A percentile compares a stretch with the other conserved stretches of the same genome.
Evolutionary conservation across 2,329 filamentous ascomycete genomes (phyloP).

Genomic region (Aspergillus carbonarius): DNA sequence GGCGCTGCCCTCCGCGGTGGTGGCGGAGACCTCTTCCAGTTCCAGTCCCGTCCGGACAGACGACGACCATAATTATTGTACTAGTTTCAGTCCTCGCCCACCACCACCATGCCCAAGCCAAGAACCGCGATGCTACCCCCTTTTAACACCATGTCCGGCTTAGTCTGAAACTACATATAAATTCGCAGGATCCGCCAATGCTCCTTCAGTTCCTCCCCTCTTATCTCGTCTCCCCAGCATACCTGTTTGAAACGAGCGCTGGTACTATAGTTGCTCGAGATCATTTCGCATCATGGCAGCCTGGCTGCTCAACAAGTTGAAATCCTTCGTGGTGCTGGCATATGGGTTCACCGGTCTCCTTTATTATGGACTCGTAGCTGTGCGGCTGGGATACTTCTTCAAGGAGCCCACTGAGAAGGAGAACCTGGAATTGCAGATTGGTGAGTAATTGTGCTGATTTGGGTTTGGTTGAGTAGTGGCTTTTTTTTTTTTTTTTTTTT

Average conservation of each 20-base stretch:
- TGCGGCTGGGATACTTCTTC: conserved; percentile 40
- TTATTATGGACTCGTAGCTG: conserved; percentile 37
- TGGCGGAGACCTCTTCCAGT: conserved; percentile 1
- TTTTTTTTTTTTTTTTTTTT: too few relatives aligned
- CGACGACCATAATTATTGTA: too few relatives aligned
- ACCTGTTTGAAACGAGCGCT: background rate
- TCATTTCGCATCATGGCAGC: conserved; percentile 22
- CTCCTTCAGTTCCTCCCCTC: background rate
- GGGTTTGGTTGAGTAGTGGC: too few relatives aligned
- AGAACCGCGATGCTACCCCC: background rate
- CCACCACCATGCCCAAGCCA: background rate
- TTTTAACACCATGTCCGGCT: background rate
- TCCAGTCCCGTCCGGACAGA: background rate
- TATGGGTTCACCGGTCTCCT: background rate
- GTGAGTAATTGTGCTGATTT: conserved; percentile 28
- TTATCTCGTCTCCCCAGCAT: background rate
- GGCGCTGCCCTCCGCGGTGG: background rate
- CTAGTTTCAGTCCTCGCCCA: too few relatives aligned
- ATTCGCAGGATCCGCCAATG: background rate
- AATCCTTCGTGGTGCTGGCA: conserved; percentile 19
- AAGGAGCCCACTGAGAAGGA: conserved; percentile 40
- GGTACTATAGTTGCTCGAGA: too few relatives aligned
- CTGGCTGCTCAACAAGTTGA: conserved; percentile 18
- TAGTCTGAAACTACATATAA: background rate
- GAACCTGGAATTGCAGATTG: conserved; percentile 40